A percentile compares a stretch with the other conserved stretches of the same genome.
Evolutionary conservation across 306 rosid species (phyloP).

Genomic region (Medicago lupulina): DNA sequence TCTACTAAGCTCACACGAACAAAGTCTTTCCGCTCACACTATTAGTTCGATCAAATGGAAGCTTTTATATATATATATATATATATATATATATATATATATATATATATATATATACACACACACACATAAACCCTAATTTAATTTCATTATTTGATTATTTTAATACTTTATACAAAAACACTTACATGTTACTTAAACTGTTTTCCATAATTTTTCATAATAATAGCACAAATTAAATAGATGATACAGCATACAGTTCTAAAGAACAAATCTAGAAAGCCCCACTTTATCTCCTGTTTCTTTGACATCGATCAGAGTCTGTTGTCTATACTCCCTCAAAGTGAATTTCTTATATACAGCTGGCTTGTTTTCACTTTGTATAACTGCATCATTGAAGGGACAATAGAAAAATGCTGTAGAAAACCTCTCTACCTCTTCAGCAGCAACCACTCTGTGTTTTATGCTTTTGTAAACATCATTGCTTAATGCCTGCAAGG

Average conservation of each 20-base stretch:
- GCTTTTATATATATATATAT: no score
- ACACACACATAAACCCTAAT: no score
- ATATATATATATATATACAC: no score
- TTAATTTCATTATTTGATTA: no score
- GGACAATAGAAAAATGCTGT: slow-evolving; percentile 84
- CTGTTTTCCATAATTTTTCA: no score
- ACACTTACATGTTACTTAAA: no score
- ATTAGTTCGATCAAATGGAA: no score
- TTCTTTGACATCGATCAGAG: slow-evolving; percentile 57
- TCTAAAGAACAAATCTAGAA: slow-evolving; percentile 59
- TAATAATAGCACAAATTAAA: no score
- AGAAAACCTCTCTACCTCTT: slow-evolving; percentile 67
- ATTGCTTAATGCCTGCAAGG: slow-evolving; percentile 73
- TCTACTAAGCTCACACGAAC: no score
- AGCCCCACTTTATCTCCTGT: slow-evolving; percentile 84
- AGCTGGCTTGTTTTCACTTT: slow-evolving; percentile 49
- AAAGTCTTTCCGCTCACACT: no score
- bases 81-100: no score
- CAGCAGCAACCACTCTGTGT: slow-evolving; percentile 61
- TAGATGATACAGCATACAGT: neutral
- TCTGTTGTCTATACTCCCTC: slow-evolving; percentile 61
- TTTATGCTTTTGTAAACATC: slow-evolving; percentile 71
- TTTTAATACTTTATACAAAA: no score
- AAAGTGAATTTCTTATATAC: slow-evolving; percentile 66
- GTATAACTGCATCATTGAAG: slow-evolving; percentile 49